These are phyloP conservation scores for Piper betle DNA, from an alignment of 164 flowering plant species.

Conservation along the genomic window DNA sequence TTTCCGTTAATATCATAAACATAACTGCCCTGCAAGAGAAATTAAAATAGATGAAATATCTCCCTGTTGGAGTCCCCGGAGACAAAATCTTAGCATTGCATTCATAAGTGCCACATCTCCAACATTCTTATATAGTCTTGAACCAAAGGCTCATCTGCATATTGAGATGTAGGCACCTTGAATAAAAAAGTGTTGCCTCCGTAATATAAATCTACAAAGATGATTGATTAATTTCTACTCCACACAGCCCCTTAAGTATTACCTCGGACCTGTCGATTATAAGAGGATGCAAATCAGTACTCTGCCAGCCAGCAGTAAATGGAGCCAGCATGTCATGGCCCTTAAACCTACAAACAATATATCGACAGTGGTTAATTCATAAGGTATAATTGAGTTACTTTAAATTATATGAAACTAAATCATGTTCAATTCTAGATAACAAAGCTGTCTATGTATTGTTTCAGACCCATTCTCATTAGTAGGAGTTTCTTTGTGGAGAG, in stretches of 20 bases:
- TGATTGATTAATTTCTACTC: not conserved
- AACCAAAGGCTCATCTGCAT: not conserved
- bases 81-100: not conserved
- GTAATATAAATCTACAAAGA: no score
- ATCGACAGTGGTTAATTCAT: not conserved
- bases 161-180: not conserved
- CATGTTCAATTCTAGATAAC: not conserved
- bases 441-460: not conserved
- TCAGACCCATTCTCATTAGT: slow-evolving; percentile 13
- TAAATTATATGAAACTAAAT: no score
- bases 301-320: slow-evolving; percentile 93
- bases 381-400: not conserved
- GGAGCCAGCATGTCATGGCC: slow-evolving; percentile 99
- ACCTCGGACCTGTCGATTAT: slow-evolving; percentile 93
- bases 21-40: slow-evolving; percentile 58
- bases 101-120: not conserved
- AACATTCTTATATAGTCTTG: no score
- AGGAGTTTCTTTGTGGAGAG: slow-evolving; percentile 23
- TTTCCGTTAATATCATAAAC: slow-evolving; percentile 72
- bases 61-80: no score
- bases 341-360: slow-evolving; percentile 37
- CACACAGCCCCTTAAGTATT: not conserved
- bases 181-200: not conserved
- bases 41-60: slow-evolving; percentile 3
- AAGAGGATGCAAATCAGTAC: slow-evolving; percentile 58